Base-by-base conservation (phyloP, 257 asterid species). In the Solanum phureja region DNA sequence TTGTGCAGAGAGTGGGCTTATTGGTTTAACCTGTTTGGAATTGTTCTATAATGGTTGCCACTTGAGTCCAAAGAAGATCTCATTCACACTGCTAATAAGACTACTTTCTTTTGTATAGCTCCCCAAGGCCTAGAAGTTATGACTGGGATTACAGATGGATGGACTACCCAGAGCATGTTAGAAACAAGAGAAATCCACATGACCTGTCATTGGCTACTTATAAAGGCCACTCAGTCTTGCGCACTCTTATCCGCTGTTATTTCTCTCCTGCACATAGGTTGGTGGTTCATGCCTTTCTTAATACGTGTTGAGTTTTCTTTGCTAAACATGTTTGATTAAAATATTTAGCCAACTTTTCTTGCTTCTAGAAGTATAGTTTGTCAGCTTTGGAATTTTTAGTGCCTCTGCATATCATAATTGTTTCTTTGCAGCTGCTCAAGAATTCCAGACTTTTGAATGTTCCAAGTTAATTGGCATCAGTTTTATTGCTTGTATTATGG, bases 141-240 rank as follows among this genome's bases (percentile, higher is more conserved):
- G 92, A 93, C 52, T 97, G 98, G 98, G 98, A 97, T 89, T 97
- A 97, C 91, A 87, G 99, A 88, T 95, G 98, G 98, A 93, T 92
- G 98, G 94, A 92, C 66, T 97, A 93, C 89, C 99, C 99, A 11
- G 91, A 88, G 72, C 89, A 82, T 76, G 92, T 90, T 8, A 93
- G 88, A 91, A 90, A 91, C 83, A 10, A 86, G 88, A 89, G 88
- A 86, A 93, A 90, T 83, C 93, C 93, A 2, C 91, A 92, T 74
- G 99, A 97, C 88, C 88, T 94, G 58, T 97, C 99, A 83, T 83
- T 97, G 91, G 91, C 95, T 89, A 97, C 99, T 23, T 97, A 95
- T 87, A 93, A 87, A 93, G 98, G 99, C 87, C 99, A 97, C 75
- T 38, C 91, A 9, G 99, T 97, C 62, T 89, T 97, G 91, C 96